Evolutionary conservation across 2,329 filamentous ascomycete species (phyloP).

Genomic region (Fusarium cyanostomum): DNA sequence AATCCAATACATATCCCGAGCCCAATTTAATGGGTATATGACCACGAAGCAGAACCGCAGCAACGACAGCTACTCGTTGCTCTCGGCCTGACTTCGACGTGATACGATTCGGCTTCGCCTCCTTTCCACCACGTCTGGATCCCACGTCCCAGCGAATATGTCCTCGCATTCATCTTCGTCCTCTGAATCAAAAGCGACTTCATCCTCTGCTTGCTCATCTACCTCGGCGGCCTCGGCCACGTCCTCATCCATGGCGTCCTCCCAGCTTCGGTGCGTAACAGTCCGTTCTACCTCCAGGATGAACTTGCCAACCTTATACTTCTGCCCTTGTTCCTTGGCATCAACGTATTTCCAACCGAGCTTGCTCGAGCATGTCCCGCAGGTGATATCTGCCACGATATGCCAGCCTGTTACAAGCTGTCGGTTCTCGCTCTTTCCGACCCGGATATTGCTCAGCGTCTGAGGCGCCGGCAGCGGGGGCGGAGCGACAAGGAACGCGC

Average conservation of each 20-base stretch:
- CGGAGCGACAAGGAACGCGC: constrained; percentile 68
- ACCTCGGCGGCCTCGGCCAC: constrained; percentile 8
- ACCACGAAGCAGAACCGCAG: constrained; percentile 6
- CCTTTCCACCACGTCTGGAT: constrained; percentile 60
- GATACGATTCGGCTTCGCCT: constrained; percentile 54
- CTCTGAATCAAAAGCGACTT: constrained; percentile 67
- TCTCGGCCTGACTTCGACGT: constrained; percentile 37
- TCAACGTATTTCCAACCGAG: constrained; percentile 76
- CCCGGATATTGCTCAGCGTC: constrained; percentile 62
- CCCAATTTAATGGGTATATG: not conserved
- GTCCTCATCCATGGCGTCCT: constrained; percentile 40
- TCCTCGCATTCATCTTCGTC: constrained; percentile 75
- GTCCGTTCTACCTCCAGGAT: constrained; percentile 71
- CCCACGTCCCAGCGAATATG: constrained; percentile 70
- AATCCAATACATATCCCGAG: constrained; percentile 16
- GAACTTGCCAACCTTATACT: constrained; percentile 75
- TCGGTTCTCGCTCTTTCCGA: constrained; percentile 64
- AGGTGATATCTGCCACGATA: constrained; percentile 71
- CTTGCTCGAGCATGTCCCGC: constrained; percentile 63
- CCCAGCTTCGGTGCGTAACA: constrained; percentile 63
- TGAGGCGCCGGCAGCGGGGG: constrained; percentile 39
- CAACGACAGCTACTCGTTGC: constrained; percentile 15
- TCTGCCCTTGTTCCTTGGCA: constrained; percentile 66
- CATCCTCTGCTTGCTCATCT: constrained; percentile 30
- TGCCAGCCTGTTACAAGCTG: constrained; percentile 71